Conservation (phyloP, 495 filamentous ascomycete species). For the Chaetomium fimeti region DNA sequence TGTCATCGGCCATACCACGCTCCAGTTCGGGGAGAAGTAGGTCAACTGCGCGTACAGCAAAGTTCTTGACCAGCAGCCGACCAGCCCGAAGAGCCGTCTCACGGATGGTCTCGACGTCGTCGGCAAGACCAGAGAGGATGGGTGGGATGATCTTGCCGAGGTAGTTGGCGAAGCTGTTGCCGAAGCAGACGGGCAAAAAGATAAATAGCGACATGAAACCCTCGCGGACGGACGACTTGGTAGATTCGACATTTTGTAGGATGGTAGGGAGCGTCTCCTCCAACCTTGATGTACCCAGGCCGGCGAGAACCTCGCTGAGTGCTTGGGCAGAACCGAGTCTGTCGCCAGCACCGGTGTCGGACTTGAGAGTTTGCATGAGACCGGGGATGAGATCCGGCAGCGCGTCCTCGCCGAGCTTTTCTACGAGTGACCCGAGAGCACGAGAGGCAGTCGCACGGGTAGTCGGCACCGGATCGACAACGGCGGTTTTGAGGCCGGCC, state of each 20-base stretch:
- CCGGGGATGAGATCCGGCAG: constrained; percentile 95
- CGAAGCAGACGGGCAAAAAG: constrained; percentile 97
- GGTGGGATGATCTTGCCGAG: constrained; percentile 94
- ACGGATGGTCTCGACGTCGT: constrained; percentile 91
- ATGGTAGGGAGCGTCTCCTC: constrained; percentile 97
- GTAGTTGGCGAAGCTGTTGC: constrained; percentile 96
- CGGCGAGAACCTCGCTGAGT: constrained; percentile 93
- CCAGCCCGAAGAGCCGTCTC: constrained; percentile 92
- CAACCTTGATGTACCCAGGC: constrained; percentile 83
- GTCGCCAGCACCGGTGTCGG: constrained; percentile 93
- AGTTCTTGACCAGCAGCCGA: constrained; percentile 94
- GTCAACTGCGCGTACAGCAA: constrained; percentile 90
- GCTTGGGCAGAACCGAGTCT: constrained; percentile 94
- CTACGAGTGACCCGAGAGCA: constrained; percentile 88
- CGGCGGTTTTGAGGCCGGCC: constrained; percentile 80
- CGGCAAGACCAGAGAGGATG: constrained; percentile 89
- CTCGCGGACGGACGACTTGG: constrained; percentile 86
- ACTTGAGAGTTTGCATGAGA: constrained; percentile 95
- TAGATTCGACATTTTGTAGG: constrained; percentile 89
- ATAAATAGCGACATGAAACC: constrained; percentile 99
- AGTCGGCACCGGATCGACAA: constrained; percentile 92
- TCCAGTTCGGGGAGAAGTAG: constrained; percentile 91
- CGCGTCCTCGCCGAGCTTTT: constrained; percentile 96
- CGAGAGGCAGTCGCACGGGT: constrained; percentile 97
- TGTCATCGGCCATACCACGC: constrained; percentile 91